Evolutionary conservation across 768 basidiomycete species (phyloP).

Genomic region (Hysterangium stoloniferum): DNA sequence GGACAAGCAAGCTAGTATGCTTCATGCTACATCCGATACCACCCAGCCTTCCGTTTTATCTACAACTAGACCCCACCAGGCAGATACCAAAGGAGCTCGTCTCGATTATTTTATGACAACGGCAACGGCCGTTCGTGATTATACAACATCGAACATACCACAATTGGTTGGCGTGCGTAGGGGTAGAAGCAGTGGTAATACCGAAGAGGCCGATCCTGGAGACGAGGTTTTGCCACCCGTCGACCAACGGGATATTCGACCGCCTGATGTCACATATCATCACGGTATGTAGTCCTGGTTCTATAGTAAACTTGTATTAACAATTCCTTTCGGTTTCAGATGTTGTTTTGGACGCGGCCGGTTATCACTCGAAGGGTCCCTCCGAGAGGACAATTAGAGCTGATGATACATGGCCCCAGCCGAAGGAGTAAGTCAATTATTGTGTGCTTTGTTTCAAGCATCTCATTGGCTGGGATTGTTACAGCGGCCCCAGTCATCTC

Average conservation of each 20-base stretch:
- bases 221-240: constrained; percentile 46
- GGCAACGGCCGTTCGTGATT: neutral
- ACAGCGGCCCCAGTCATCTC: neutral
- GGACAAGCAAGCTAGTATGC: no score
- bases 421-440: neutral
- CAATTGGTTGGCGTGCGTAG: neutral
- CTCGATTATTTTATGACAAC: neutral
- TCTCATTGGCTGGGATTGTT: neutral
- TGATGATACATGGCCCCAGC: constrained; percentile 3
- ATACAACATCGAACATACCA: neutral
- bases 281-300: constrained; percentile 32
- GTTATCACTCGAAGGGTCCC: constrained; percentile 54
- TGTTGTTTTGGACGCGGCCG: constrained; percentile 74
- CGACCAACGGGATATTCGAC: constrained; percentile 33
- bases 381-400: constrained; percentile 21
- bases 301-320: constrained; percentile 12
- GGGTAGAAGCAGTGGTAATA: neutral
- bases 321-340: constrained; percentile 33
- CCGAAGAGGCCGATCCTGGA: constrained; percentile 23
- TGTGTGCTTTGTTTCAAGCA: neutral
- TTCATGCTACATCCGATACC: no score
- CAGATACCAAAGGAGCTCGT: constrained; percentile 1
- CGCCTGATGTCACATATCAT: constrained; percentile 56
- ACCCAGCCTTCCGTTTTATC: neutral
- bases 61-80: neutral